Evolutionary conservation across 352 stramenopile genomes (phyloP).

Genomic region (Phytophthora vignae): DNA sequence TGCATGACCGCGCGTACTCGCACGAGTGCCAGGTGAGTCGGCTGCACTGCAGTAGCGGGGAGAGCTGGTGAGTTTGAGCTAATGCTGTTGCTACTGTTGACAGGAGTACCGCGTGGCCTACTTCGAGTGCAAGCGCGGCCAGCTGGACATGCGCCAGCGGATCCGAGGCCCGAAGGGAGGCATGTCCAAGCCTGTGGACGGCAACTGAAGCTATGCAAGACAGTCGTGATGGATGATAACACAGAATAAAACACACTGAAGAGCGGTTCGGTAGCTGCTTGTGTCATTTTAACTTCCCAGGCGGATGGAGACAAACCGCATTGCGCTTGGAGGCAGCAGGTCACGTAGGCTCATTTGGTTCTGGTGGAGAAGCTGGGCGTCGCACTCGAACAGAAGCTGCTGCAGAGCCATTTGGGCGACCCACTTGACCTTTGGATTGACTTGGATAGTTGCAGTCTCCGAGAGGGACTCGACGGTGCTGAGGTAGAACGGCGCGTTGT

Average conservation of each 20-base stretch:
- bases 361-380: constrained; percentile 24
- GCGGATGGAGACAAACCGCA: constrained; percentile 23
- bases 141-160: constrained; percentile 86
- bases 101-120: constrained; percentile 83
- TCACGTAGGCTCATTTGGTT: constrained; percentile 11
- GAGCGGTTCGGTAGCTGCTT: neutral
- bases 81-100: constrained; percentile 2
- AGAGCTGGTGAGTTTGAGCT: neutral
- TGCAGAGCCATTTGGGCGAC: constrained; percentile 42
- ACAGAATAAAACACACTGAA: neutral
- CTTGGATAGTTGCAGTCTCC: constrained; percentile 35
- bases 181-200: constrained; percentile 53
- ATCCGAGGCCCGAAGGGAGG: constrained; percentile 84
- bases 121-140: constrained; percentile 88
- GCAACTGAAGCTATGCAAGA: constrained; percentile 15
- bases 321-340: constrained; percentile 24
- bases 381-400: constrained; percentile 59
- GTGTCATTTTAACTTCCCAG: constrained; percentile 6
- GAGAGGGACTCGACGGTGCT: constrained; percentile 33
- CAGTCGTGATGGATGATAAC: neutral
- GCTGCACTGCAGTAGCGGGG: neutral
- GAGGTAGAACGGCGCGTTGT: constrained; percentile 27
- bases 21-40: constrained; percentile 72
- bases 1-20: constrained; percentile 67
- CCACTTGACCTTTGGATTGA: constrained; percentile 38